phyloP scores from a whole-genome alignment of 1,284 basidiomycete genomes.

The Cerioporus squamosus region DNA sequence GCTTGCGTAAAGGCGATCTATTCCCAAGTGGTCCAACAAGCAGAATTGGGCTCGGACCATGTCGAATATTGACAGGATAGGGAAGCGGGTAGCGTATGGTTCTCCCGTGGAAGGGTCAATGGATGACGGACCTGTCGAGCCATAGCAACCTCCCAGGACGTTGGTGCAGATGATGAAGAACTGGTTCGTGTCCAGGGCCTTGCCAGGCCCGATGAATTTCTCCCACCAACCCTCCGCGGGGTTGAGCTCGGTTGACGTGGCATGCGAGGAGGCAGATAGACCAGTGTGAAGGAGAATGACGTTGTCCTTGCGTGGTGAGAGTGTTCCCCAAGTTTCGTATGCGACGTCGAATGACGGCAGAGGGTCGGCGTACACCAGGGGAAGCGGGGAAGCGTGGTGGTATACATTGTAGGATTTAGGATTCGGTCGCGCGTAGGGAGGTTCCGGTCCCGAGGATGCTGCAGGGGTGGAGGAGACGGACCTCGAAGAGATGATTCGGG shows the following conservation, averaged over 20 bases:
- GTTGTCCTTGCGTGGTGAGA: constrained; percentile 82
- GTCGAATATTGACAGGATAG: constrained; percentile 92
- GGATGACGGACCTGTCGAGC: constrained; percentile 92
- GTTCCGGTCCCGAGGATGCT: constrained; percentile 66
- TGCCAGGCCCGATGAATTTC: constrained; percentile 95
- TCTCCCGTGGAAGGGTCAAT: constrained; percentile 68
- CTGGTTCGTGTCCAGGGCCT: constrained; percentile 89
- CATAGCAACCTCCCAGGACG: constrained; percentile 97
- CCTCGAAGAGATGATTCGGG: constrained; percentile 44
- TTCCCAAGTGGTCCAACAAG: constrained; percentile 85
- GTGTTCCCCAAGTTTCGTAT: constrained; percentile 97
- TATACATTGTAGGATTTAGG: constrained; percentile 73
- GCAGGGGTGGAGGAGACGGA: constrained; percentile 33
- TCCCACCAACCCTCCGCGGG: constrained; percentile 97
- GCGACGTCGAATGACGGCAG: constrained; percentile 87
- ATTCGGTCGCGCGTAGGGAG: constrained; percentile 75
- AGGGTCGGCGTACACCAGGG: constrained; percentile 74
- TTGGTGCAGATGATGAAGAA: constrained; percentile 98
- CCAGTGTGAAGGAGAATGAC: constrained; percentile 98
- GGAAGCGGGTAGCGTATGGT: constrained; percentile 91
- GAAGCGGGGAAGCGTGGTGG: constrained; percentile 64
- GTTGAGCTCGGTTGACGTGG: constrained; percentile 82
- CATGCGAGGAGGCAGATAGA: constrained; percentile 94
- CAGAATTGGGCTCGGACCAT: constrained; percentile 95
- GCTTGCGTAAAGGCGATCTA: constrained; percentile 88